Evolutionary conservation across 192 early-diverging fungal species (phyloP), one percentile per base, ranked within the genome.

Genomic region (Funneliformis geosporum): DNA sequence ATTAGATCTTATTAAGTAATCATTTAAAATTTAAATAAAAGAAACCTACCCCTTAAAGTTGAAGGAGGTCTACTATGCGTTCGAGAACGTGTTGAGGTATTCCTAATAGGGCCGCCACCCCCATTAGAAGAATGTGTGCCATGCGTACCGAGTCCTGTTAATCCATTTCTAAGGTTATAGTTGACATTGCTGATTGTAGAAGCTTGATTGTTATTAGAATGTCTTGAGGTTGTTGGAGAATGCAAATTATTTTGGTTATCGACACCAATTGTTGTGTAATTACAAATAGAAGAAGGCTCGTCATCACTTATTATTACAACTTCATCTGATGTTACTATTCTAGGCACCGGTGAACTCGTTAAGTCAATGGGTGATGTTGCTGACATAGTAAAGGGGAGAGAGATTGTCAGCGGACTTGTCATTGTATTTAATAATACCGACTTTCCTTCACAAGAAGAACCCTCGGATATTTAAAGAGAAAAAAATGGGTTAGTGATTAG

Each of bases 321-420:
- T 14, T 33, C 33, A 18, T 66, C 64, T 0, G 50, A 3, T 55
- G 50, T 5, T 44, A 33, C 33, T 33, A 2, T 55, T 55, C 50
- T 55, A 55, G 50, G 5, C 50, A 33, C 21, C 18, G 62, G 23
- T 28, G 62, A 16, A 38, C 12, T 38, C 12, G 64, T 66, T 27
- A 66, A 33, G 27, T 66, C 64, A 66, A 66, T 66, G 12, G 64
- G 28, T 66, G 64, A 66, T 11, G 64, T 8, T 66, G 64, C 16
- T 27, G 33, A 66, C 11, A 33, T 66, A 38, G 5, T 33, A 33
- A 33, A 66, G 33, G 64, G 12, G 16, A 28, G 64, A 10, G 64
- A 33, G 16, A 66, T 33, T 33, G 64, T 33, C 4, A 27, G 11
- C 27, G 64, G 64, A 66, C 64, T 66, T 16, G 64, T 33, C 64